Evolutionary conservation across 768 basidiomycete genomes (phyloP).

Genomic region (Auricularia heimuer): DNA sequence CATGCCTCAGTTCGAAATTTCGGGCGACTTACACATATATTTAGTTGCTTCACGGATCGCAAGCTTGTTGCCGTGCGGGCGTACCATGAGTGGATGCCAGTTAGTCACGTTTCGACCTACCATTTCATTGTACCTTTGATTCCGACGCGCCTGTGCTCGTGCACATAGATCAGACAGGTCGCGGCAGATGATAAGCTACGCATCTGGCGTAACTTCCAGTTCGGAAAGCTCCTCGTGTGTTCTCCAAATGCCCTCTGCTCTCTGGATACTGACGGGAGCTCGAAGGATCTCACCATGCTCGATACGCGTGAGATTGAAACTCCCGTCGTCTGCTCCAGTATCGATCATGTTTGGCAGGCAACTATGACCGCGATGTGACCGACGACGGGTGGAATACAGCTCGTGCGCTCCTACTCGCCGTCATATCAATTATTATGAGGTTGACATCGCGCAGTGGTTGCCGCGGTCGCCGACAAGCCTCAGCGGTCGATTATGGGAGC

Average conservation of each 20-base stretch:
- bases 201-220: conserved; percentile 56
- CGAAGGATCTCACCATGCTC: conserved; percentile 44
- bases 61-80: conserved; percentile 50
- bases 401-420: conserved; percentile 5
- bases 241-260: background rate
- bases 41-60: conserved; percentile 37
- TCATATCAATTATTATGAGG: background rate
- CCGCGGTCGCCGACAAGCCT: conserved; percentile 30
- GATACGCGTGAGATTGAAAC: conserved; percentile 38
- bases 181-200: conserved; percentile 43
- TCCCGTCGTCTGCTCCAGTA: background rate
- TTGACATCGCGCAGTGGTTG: conserved; percentile 27
- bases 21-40: background rate
- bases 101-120: conserved; percentile 9
- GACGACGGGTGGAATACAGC: conserved; percentile 40
- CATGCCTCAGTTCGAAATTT: background rate
- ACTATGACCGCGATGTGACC: conserved; percentile 50
- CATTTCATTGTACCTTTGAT: background rate
- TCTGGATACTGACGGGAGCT: background rate
- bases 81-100: conserved; percentile 35
- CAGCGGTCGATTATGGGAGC: conserved; percentile 47
- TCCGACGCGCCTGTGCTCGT: conserved; percentile 11
- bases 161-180: conserved; percentile 54
- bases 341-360: conserved; percentile 17
- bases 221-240: conserved; percentile 40